Evolutionary conservation across 208 protist species (phyloP).

Genomic region (Endotrypanum monterogeii): DNA sequence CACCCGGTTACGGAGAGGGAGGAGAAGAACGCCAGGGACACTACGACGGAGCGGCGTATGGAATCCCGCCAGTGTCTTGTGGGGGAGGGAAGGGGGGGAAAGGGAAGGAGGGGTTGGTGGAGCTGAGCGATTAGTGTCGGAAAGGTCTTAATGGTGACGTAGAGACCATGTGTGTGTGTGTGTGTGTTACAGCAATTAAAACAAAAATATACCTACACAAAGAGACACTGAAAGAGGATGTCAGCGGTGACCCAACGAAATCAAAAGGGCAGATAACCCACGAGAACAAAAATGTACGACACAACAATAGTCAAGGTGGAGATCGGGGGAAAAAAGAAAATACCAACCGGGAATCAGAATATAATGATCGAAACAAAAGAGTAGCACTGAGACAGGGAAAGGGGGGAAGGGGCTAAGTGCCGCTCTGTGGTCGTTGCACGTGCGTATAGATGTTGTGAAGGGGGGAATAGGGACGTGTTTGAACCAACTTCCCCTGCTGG

Average conservation of each 20-base stretch:
- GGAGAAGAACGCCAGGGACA: background rate
- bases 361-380: background rate
- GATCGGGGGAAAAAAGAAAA: background rate
- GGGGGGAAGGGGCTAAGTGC: background rate
- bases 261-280: background rate
- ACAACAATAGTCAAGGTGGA: background rate
- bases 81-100: background rate
- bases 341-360: too few relatives aligned
- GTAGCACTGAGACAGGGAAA: background rate
- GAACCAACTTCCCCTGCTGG: background rate
- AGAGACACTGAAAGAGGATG: too few relatives aligned
- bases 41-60: background rate
- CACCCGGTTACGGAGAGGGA: too few relatives aligned
- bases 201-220: too few relatives aligned
- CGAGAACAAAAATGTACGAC: constrained; percentile 6
- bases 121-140: background rate
- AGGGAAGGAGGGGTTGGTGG: background rate
- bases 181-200: background rate
- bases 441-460: background rate
- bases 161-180: background rate
- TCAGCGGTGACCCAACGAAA: background rate
- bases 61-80: background rate
- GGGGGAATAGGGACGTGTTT: background rate
- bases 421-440: background rate
- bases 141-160: background rate